Evolutionary conservation across 768 basidiomycete species (phyloP).

Genomic region (Mycena epipterygia): DNA sequence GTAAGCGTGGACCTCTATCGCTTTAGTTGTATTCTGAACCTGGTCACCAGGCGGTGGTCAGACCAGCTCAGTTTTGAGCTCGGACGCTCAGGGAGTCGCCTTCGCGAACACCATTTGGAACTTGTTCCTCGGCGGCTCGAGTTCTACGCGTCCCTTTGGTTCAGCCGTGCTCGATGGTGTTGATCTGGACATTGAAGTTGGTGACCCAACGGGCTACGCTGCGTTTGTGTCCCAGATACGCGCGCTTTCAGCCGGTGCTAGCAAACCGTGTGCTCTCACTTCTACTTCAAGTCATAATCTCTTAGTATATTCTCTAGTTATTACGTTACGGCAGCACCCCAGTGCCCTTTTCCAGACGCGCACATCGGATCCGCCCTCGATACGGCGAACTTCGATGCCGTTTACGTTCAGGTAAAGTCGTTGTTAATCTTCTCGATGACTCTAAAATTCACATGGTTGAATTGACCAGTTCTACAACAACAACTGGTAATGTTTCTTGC

Average conservation of each 20-base stretch:
- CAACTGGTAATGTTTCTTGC: constrained; percentile 52
- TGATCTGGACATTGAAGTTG: constrained; percentile 81
- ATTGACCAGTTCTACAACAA: constrained; percentile 59
- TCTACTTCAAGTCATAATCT: too few species aligned
- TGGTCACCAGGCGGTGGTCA: too few species aligned
- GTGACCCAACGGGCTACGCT: constrained; percentile 62
- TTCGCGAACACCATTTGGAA: constrained; percentile 79
- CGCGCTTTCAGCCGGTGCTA: constrained; percentile 59
- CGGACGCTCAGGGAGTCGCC: constrained; percentile 62
- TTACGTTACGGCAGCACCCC: constrained; percentile 71
- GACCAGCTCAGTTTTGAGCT: constrained; percentile 68
- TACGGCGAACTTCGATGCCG: constrained; percentile 73
- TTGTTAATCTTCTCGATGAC: constrained; percentile 55
- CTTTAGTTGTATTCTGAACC: too few species aligned
- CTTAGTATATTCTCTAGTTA: too few species aligned
- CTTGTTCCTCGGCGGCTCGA: constrained; percentile 69
- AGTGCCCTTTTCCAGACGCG: too few species aligned
- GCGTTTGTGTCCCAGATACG: constrained; percentile 68
- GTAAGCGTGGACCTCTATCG: constrained; percentile 72
- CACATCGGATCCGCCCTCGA: constrained; percentile 69
- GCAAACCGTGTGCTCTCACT: too few species aligned
- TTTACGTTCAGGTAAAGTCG: constrained; percentile 84
- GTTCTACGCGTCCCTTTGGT: constrained; percentile 73
- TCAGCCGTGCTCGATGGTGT: constrained; percentile 77
- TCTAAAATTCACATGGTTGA: not conserved